Conservation (phyloP, 371 early-diverging fungal genomes). For the Zychaea mexicana region DNA sequence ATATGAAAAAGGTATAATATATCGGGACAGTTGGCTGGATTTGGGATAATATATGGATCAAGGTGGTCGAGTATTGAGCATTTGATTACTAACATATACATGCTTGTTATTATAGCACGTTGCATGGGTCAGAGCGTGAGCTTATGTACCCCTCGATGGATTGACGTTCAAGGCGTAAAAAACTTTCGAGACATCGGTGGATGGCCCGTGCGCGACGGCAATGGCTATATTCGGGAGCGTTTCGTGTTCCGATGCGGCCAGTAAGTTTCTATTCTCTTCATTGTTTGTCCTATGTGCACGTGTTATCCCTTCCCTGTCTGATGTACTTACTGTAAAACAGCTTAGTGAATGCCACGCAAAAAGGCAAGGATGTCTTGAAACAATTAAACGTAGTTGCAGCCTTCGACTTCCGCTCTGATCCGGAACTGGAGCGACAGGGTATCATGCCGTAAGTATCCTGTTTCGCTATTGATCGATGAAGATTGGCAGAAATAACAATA, state of each 20-base stretch:
- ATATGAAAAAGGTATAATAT: constrained; percentile 39
- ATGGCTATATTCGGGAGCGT: constrained; percentile 49
- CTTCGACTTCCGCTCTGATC: constrained; percentile 61
- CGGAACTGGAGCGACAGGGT: constrained; percentile 54
- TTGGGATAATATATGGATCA: no score
- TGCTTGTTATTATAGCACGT: constrained; percentile 22
- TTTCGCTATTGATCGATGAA: neutral
- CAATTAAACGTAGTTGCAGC: constrained; percentile 53
- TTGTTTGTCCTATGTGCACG: neutral
- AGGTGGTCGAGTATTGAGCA: neutral
- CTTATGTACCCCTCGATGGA: constrained; percentile 39
- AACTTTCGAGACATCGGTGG: constrained; percentile 70
- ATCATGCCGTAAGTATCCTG: constrained; percentile 38
- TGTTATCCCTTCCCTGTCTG: no score
- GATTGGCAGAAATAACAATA: neutral
- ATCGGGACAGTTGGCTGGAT: neutral
- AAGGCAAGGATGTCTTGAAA: constrained; percentile 45
- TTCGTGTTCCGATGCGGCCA: constrained; percentile 39
- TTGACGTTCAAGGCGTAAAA: constrained; percentile 61
- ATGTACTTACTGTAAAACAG: no score
- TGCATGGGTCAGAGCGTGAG: constrained; percentile 30
- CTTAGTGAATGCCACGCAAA: constrained; percentile 36
- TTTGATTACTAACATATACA: neutral
- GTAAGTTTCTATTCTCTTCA: constrained; percentile 26
- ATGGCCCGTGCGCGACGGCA: constrained; percentile 44